Percentiles rank a stretch among this genome's conserved stretches.
phyloP scores from a whole-genome alignment of 768 basidiomycete genomes.

The Boletus reticuloceps region DNA sequence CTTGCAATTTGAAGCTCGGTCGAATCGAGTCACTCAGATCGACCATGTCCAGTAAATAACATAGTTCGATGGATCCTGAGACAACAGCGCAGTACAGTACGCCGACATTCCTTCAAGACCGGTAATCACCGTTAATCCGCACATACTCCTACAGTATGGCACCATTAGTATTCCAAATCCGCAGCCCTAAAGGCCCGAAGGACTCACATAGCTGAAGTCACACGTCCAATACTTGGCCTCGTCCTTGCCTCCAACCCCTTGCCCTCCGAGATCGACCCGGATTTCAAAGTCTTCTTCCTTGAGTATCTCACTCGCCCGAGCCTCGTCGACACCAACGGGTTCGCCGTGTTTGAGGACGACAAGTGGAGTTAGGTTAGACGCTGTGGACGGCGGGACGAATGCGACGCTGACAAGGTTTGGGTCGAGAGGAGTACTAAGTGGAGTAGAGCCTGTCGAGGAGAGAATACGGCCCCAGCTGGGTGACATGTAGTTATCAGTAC shows the following conservation, averaged over 20 bases:
- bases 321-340: conserved; percentile 85
- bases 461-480: conserved; percentile 94
- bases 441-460: conserved; percentile 83
- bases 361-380: conserved; percentile 45
- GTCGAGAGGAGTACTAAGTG: conserved; percentile 56
- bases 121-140: conserved; percentile 89
- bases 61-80: neutral
- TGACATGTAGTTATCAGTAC: neutral
- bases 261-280: conserved; percentile 68
- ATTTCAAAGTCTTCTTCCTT: conserved; percentile 82
- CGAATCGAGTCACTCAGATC: too few species aligned
- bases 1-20: too few species aligned
- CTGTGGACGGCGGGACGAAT: conserved; percentile 72
- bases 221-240: conserved; percentile 94
- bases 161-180: conserved; percentile 2
- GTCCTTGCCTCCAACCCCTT: conserved; percentile 53
- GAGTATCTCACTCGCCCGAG: conserved; percentile 80
- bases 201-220: conserved; percentile 93
- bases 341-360: conserved; percentile 91
- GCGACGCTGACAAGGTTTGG: conserved; percentile 82
- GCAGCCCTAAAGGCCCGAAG: neutral
- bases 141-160: conserved; percentile 76
- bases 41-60: neutral
- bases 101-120: conserved; percentile 45
- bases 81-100: neutral